Evolutionary conservation across 768 basidiomycete genomes (phyloP), one percentile per base, ranked within the genome.

Genomic region (Boletus coccyginus): DNA sequence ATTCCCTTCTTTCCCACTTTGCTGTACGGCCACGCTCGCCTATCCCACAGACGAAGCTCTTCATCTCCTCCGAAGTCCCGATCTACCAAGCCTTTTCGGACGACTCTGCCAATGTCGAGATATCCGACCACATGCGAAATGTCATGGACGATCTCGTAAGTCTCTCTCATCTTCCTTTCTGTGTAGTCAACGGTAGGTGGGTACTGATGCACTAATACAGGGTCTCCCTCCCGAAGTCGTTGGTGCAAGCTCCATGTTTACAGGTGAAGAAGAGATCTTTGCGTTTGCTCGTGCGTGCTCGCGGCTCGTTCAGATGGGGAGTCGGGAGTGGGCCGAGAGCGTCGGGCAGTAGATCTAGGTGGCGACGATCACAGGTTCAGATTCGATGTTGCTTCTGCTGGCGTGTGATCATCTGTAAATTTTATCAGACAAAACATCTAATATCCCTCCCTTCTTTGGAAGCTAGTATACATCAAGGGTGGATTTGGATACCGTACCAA

Each of bases 221-320:
- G 94, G 94, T 19, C 77, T 98, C 1, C 80, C 88, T 1, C 80
- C 80, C 24, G 85, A 93, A 31, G 74, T 81, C 19, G 88, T 96
- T 17, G 91, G 93, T 35, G 77, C 79, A 2, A 92, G 89, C 58
- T 88, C 93, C 42, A 90, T 99, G 77, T 98, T 98, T 68, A 88
- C 88, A 0, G 95, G 96, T 5, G 95, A 98, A 66, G 97, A 98
- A 71, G 97, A 98, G 72, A 70, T 98, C 0, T 99, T 99, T 68
- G 97, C 97, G 0, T 99, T 98, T 70, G 94, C 94, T 12, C 83
- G 97, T 36, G 95, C 95, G 19, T 93, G 91, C 66, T 92, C 90
- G 24, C 80, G 92, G 43, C 75, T 93, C 17, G 88, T 92, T 44
- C 84, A 93, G 70, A 93, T 93, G 92, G 92, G 94, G 16, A 94